Percentiles rank a stretch among this genome's conserved stretches.
Conservation (phyloP, 257 asterid genomes). For the Solanum dulcamara region DNA sequence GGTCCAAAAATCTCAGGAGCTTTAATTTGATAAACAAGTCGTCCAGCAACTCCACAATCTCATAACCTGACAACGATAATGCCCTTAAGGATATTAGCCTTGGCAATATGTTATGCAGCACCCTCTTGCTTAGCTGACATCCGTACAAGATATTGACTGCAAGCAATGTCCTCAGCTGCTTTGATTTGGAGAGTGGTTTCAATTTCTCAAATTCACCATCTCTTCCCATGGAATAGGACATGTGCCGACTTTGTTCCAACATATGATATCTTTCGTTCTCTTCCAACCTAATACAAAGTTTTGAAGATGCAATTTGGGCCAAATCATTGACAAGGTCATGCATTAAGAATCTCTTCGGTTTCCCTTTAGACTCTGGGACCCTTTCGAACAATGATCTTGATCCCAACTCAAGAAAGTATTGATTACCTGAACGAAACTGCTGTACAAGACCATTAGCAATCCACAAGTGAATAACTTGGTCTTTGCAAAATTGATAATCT, state of each 20-base stretch:
- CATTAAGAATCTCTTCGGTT: not conserved
- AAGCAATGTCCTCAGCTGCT: not conserved
- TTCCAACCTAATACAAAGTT: not conserved
- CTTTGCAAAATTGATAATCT: not conserved
- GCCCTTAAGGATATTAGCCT: not conserved
- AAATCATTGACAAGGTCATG: constrained; percentile 3
- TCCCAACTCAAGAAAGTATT: not conserved
- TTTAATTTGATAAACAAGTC: not conserved
- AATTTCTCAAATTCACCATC: not conserved
- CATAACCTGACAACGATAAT: not conserved
- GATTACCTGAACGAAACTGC: not conserved
- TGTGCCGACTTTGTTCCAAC: not conserved
- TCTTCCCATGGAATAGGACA: not conserved
- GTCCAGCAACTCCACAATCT: not conserved
- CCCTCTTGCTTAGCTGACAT: not conserved
- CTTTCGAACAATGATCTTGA: not conserved
- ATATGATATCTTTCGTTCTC: not conserved
- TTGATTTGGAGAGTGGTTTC: not conserved
- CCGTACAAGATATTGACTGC: rapidly evolving
- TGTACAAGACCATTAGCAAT: not conserved
- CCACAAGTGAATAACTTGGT: not conserved
- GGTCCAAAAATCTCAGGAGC: not conserved
- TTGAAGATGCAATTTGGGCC: not conserved
- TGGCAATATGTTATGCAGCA: not conserved
- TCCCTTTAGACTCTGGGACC: not conserved